Conservation (phyloP, 2,329 filamentous ascomycete species). For the Reticulascus tulasneorum region DNA sequence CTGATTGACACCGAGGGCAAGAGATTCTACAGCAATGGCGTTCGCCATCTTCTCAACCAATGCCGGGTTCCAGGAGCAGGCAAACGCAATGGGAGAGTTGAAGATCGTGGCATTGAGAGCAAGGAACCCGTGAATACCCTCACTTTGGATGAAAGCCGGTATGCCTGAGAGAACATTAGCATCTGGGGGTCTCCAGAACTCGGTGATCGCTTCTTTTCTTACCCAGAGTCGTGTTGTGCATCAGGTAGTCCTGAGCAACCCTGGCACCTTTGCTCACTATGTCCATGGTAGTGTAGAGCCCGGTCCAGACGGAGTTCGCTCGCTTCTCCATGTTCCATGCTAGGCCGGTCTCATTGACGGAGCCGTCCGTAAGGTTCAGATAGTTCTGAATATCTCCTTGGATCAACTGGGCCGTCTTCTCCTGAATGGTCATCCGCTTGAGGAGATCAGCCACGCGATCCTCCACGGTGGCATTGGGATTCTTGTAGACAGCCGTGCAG, state of each 20-base stretch:
- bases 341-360: slow-evolving; percentile 64
- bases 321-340: slow-evolving; percentile 62
- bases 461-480: slow-evolving; percentile 58
- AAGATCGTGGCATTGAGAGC: slow-evolving; percentile 73
- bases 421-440: slow-evolving; percentile 68
- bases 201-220: slow-evolving; percentile 1
- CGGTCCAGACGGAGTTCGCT: slow-evolving; percentile 69
- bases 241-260: slow-evolving; percentile 63
- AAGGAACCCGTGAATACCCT: slow-evolving; percentile 71
- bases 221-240: slow-evolving; percentile 40
- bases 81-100: slow-evolving; percentile 71
- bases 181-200: not conserved
- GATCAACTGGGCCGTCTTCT: slow-evolving; percentile 67
- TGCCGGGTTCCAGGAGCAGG: slow-evolving; percentile 65
- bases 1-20: slow-evolving; percentile 67
- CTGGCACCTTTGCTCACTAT: slow-evolving; percentile 61
- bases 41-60: slow-evolving; percentile 63
- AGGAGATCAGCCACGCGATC: slow-evolving; percentile 64
- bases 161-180: slow-evolving; percentile 61
- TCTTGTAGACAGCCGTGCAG: slow-evolving; percentile 52
- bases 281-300: slow-evolving; percentile 60
- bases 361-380: slow-evolving; percentile 63
- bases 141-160: slow-evolving; percentile 68
- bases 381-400: slow-evolving; percentile 71
- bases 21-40: slow-evolving; percentile 61